phyloP scores from a whole-genome alignment of 768 basidiomycete species.

The Imleria badia region DNA sequence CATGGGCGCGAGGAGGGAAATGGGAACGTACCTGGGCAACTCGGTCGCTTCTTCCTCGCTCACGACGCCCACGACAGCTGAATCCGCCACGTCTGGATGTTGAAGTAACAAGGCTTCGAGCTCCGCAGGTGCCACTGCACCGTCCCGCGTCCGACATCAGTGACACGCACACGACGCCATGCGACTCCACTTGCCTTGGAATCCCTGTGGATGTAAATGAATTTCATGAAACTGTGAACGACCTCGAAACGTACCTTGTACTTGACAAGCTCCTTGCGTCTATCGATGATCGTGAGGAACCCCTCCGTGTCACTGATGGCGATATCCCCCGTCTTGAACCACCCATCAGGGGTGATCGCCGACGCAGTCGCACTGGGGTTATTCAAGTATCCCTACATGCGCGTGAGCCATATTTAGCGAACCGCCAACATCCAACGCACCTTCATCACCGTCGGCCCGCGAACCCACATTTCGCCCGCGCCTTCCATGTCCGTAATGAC shows the following conservation, averaged over 20 bases:
- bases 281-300: slow-evolving; percentile 71
- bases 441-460: slow-evolving; percentile 81
- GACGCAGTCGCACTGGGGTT: slow-evolving; percentile 68
- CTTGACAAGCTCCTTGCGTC: slow-evolving; percentile 74
- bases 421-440: slow-evolving; percentile 33
- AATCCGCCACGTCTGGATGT: slow-evolving; percentile 76
- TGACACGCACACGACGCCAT: not conserved
- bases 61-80: slow-evolving; percentile 77
- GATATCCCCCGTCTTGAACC: slow-evolving; percentile 92
- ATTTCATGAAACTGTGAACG: not conserved
- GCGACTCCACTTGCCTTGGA: slow-evolving; percentile 54
- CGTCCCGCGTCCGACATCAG: not conserved
- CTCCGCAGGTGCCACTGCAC: slow-evolving; percentile 80
- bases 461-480: slow-evolving; percentile 80
- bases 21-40: slow-evolving; percentile 59
- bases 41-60: slow-evolving; percentile 73
- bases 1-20: no score
- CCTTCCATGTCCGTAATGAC: slow-evolving; percentile 34
- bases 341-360: slow-evolving; percentile 68
- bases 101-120: slow-evolving; percentile 74
- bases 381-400: slow-evolving; percentile 62
- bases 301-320: slow-evolving; percentile 66
- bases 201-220: slow-evolving; percentile 46
- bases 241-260: slow-evolving; percentile 50
- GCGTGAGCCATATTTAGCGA: no score